Evolutionary conservation across 352 stramenopile genomes (phyloP).

Genomic region (Globisporangium recalcitrans): DNA sequence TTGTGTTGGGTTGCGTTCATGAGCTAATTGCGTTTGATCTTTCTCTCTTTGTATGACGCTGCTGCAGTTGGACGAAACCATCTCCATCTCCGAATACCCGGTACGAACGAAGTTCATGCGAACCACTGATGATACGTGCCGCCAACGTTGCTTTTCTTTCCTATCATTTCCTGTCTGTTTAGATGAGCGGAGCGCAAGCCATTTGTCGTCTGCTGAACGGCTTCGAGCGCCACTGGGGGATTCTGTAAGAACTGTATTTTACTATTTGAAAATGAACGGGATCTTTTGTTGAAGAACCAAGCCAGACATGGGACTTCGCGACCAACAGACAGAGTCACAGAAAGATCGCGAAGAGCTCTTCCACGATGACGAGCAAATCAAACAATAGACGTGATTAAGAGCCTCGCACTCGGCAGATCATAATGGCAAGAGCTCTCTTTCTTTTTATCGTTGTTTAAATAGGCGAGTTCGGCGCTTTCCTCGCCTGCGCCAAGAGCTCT

Average conservation of each 20-base stretch:
- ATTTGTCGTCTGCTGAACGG: constrained; percentile 95
- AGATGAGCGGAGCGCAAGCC: constrained; percentile 94
- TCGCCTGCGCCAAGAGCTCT: constrained; percentile 93
- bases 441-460: constrained; percentile 3
- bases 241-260: constrained; percentile 84
- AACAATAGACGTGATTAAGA: background rate
- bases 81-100: constrained; percentile 98
- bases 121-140: background rate
- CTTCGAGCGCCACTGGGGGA: constrained; percentile 98
- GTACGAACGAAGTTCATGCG: constrained; percentile 20
- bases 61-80: constrained; percentile 91
- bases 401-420: background rate
- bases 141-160: background rate
- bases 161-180: background rate
- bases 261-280: constrained; percentile 8
- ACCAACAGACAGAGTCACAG: no score
- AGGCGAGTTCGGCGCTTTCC: constrained; percentile 45
- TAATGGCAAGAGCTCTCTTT: background rate
- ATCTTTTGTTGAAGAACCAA: background rate
- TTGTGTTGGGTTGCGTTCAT: background rate
- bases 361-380: background rate
- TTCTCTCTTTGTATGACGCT: constrained; percentile 7
- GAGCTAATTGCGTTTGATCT: background rate
- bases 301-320: background rate
- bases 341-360: background rate